A percentile compares a stretch with the other conserved stretches of the same genome.
These are phyloP conservation scores for Acacia acuminata DNA, from an alignment of 306 rosid species.

Conservation along the genomic window DNA sequence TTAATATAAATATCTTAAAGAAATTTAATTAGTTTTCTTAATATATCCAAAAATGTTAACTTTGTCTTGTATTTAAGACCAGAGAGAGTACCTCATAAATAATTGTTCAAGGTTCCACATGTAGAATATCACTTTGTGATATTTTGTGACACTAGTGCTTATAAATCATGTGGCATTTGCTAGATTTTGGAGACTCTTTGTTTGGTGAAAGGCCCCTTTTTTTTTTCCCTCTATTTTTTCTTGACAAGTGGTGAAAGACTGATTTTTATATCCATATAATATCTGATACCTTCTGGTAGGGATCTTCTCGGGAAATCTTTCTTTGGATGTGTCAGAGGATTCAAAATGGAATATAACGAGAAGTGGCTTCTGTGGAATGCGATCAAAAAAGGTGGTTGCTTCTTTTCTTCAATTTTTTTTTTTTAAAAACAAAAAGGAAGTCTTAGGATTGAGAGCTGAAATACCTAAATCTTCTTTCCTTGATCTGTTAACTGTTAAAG, in stretches of 20 bases:
- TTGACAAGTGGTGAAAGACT: background rate
- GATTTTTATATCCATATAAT: background rate
- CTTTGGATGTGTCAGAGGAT: background rate
- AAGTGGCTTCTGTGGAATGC: conserved; percentile 5
- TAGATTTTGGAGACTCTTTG: background rate
- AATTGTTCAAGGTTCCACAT: background rate
- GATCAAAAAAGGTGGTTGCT: background rate
- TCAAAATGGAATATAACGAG: background rate
- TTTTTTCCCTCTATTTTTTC: too few relatives aligned
- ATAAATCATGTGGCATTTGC: background rate
- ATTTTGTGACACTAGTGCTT: background rate
- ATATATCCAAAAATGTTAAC: too few relatives aligned
- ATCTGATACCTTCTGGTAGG: background rate
- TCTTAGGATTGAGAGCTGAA: background rate
- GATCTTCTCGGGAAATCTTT: conserved; percentile 1
- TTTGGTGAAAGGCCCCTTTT: background rate
- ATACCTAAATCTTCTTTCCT: background rate
- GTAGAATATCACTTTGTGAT: background rate
- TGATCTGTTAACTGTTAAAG: background rate
- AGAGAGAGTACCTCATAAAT: background rate
- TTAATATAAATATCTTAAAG: too few relatives aligned
- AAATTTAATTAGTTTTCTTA: too few relatives aligned
- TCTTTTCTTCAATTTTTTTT: background rate
- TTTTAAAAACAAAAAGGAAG: background rate
- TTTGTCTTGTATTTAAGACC: too few relatives aligned